Conservation (phyloP, 768 basidiomycete genomes). For the Psilocybe azurescens region DNA sequence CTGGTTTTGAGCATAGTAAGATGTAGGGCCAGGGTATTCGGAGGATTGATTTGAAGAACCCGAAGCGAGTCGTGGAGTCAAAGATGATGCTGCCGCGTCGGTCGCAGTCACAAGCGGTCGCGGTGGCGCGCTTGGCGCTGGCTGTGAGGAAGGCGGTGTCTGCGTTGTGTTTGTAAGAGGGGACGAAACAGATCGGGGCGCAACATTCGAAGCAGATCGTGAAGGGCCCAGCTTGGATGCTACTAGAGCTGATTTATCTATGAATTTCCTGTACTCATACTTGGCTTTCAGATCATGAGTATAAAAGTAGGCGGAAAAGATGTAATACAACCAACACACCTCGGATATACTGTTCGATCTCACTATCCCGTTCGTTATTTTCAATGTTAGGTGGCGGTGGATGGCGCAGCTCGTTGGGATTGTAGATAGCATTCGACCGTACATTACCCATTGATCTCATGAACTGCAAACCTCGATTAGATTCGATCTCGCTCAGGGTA, state of each 20-base stretch:
- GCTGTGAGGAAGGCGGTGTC: background rate
- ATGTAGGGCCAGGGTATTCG: conserved; percentile 10
- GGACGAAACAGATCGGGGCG: conserved; percentile 23
- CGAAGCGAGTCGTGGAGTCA: conserved; percentile 11
- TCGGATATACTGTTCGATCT: conserved; percentile 91
- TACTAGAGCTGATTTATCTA: conserved; percentile 52
- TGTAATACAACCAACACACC: conserved; percentile 46
- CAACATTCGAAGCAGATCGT: conserved; percentile 38
- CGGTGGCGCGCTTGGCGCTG: conserved; percentile 7
- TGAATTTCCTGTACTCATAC: conserved; percentile 78
- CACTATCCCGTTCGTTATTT: conserved; percentile 83
- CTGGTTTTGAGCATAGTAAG: conserved; percentile 14
- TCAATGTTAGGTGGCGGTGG: conserved; percentile 84
- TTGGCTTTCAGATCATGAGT: conserved; percentile 48
- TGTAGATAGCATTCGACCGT: conserved; percentile 80
- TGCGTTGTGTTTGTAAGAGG: conserved; percentile 12
- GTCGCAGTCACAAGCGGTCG: conserved; percentile 1
- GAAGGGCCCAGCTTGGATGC: conserved; percentile 53
- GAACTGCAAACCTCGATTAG: conserved; percentile 42
- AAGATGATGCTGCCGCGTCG: conserved; percentile 11
- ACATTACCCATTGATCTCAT: conserved; percentile 86
- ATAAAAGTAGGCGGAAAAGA: background rate
- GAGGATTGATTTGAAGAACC: conserved; percentile 15
- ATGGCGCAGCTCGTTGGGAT: conserved; percentile 81
- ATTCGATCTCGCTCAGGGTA: conserved; percentile 11